Evolutionary conservation across 2,329 filamentous ascomycete genomes (phyloP).

Genomic region (Tolypocladium guangdongense): DNA sequence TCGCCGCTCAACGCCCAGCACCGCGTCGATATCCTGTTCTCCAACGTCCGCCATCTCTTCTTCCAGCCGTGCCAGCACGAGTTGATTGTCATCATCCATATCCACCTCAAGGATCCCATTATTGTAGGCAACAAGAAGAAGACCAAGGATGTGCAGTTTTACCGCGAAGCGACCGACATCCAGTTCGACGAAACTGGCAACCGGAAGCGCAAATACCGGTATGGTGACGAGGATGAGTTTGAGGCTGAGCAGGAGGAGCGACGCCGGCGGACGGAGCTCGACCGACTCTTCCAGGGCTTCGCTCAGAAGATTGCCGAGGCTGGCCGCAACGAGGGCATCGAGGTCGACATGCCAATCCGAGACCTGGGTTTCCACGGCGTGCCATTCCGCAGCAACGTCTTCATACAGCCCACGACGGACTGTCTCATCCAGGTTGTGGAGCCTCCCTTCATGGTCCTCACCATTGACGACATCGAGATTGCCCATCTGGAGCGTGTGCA

Average conservation of each 20-base stretch:
- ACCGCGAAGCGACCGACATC: slow-evolving; percentile 94
- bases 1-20: slow-evolving; percentile 70
- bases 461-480: slow-evolving; percentile 89
- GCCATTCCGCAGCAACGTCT: slow-evolving; percentile 87
- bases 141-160: slow-evolving; percentile 97
- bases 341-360: slow-evolving; percentile 93
- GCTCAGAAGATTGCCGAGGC: slow-evolving; percentile 97
- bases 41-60: slow-evolving; percentile 96
- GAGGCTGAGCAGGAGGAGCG: slow-evolving; percentile 97
- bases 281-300: slow-evolving; percentile 91
- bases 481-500: slow-evolving; percentile 92
- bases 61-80: slow-evolving; percentile 97
- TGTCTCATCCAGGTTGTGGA: slow-evolving; percentile 95
- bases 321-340: slow-evolving; percentile 78
- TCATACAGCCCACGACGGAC: slow-evolving; percentile 92
- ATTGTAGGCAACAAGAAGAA: slow-evolving; percentile 97
- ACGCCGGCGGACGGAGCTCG: slow-evolving; percentile 78
- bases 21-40: slow-evolving; percentile 88
- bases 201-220: slow-evolving; percentile 92
- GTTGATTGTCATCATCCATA: slow-evolving; percentile 93
- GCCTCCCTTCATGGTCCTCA: slow-evolving; percentile 91
- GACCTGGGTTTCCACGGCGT: slow-evolving; percentile 96
- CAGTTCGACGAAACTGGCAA: slow-evolving; percentile 98
- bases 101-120: slow-evolving; percentile 95
- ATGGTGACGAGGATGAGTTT: slow-evolving; percentile 97